Conservation (phyloP, 495 filamentous ascomycete genomes). For the Talaromyces trachyspermus region DNA sequence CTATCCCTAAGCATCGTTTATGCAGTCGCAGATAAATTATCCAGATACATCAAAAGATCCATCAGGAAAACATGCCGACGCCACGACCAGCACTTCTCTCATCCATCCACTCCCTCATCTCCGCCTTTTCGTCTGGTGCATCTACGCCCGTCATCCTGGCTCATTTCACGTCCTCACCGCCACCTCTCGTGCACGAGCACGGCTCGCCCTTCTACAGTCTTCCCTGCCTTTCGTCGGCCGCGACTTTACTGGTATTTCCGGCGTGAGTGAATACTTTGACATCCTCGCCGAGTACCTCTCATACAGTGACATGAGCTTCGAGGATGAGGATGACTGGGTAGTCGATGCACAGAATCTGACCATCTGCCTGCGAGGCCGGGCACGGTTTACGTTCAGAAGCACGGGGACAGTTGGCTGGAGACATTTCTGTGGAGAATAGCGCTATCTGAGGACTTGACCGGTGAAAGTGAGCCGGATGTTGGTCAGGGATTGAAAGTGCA, state of each 20-base stretch:
- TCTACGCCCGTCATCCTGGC: conserved; percentile 27
- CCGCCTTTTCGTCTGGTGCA: conserved; percentile 32
- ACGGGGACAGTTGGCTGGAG: conserved; percentile 52
- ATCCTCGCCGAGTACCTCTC: conserved; percentile 29
- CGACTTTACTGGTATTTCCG: conserved; percentile 40
- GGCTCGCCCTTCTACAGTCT: conserved; percentile 19
- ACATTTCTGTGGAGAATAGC: conserved; percentile 48
- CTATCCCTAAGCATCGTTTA: background rate
- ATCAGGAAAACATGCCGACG: background rate
- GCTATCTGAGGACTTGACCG: conserved; percentile 29
- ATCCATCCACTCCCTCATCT: conserved; percentile 39
- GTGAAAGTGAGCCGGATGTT: conserved; percentile 8
- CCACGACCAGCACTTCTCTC: conserved; percentile 30
- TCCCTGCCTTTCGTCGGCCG: conserved; percentile 52
- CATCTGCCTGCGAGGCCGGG: conserved; percentile 43
- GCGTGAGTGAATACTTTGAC: conserved; percentile 41
- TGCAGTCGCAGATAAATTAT: background rate
- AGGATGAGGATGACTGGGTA: conserved; percentile 36
- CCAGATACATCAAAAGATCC: background rate
- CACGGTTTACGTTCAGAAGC: conserved; percentile 40
- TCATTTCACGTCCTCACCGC: conserved; percentile 40
- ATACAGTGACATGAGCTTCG: conserved; percentile 46
- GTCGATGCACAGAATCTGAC: conserved; percentile 37
- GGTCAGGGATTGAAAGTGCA: conserved; percentile 28
- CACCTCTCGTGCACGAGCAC: conserved; percentile 45